Conservation (phyloP, 805 yeast genomes). For the Candida patagonica region DNA sequence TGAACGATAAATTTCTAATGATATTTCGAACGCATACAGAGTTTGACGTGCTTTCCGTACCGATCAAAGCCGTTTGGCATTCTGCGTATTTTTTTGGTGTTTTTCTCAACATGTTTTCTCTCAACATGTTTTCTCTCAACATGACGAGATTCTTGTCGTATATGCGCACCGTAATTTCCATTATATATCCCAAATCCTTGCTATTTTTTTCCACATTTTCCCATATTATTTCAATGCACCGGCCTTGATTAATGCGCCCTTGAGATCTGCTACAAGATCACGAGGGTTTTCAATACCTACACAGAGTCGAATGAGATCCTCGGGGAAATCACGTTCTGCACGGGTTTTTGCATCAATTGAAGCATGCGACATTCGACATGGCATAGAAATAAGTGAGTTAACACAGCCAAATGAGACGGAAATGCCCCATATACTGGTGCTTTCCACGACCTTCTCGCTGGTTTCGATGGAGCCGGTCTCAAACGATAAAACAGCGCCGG, state of each 20-base stretch:
- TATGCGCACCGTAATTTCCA: no score
- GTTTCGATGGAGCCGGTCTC: slow-evolving; percentile 70
- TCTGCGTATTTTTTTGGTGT: no score
- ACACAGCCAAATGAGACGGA: slow-evolving; percentile 94
- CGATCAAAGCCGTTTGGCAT: no score
- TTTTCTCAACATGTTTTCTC: no score
- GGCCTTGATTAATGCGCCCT: slow-evolving; percentile 43
- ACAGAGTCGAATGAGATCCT: slow-evolving; percentile 81
- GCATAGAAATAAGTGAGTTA: slow-evolving; percentile 84
- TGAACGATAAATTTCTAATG: no score
- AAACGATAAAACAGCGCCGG: slow-evolving; percentile 82
- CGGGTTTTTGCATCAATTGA: slow-evolving; percentile 83
- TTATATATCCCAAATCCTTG: no score
- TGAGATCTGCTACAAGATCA: slow-evolving; percentile 76
- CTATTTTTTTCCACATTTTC: no score
- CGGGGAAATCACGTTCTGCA: slow-evolving; percentile 83
- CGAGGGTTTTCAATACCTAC: slow-evolving; percentile 81
- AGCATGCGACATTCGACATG: slow-evolving; percentile 96
- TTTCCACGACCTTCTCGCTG: slow-evolving; percentile 65
- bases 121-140: no score
- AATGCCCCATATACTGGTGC: slow-evolving; percentile 70
- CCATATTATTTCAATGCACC: slow-evolving; percentile 16
- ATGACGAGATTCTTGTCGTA: no score
- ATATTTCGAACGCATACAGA: no score
- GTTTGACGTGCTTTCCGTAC: no score